Evolutionary conservation across 2,329 filamentous ascomycete genomes (phyloP).

Genomic region (Fusarium nelsonii): DNA sequence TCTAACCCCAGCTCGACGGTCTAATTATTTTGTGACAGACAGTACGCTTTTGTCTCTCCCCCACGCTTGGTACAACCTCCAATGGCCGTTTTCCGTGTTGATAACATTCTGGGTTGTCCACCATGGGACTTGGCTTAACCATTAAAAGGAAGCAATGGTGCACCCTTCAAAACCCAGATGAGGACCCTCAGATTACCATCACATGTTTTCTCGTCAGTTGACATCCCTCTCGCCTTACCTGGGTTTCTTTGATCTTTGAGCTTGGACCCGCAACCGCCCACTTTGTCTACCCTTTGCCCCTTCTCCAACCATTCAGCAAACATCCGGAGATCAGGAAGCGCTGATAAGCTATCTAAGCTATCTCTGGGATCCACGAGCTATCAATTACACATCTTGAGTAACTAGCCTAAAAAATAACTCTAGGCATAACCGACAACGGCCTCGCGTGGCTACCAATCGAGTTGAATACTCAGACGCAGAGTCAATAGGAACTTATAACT

Average conservation of each 20-base stretch:
- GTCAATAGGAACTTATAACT: slow-evolving; percentile 26
- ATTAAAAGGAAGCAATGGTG: slow-evolving; percentile 18
- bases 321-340: slow-evolving; percentile 20
- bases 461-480: slow-evolving; percentile 14
- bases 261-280: slow-evolving; percentile 41
- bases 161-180: neutral
- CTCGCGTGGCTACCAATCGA: slow-evolving; percentile 20
- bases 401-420: slow-evolving; percentile 37
- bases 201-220: slow-evolving; percentile 19
- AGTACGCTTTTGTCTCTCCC: slow-evolving; percentile 29
- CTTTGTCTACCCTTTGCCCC: slow-evolving; percentile 27
- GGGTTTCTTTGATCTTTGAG: slow-evolving; percentile 11
- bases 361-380: slow-evolving; percentile 41
- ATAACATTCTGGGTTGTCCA: slow-evolving; percentile 29
- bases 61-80: slow-evolving; percentile 35
- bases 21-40: slow-evolving; percentile 10
- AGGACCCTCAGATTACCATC: slow-evolving; percentile 22
- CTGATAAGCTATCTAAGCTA: slow-evolving; percentile 51
- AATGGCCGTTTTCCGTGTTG: slow-evolving; percentile 29
- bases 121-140: slow-evolving; percentile 19
- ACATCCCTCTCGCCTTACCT: slow-evolving; percentile 24
- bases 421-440: slow-evolving; percentile 39
- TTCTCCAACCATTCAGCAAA: slow-evolving; percentile 35
- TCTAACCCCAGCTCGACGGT: slow-evolving; percentile 22
- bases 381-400: slow-evolving; percentile 35